Evolutionary conservation across 192 early-diverging fungal species (phyloP), one percentile per base, ranked within the genome.

Genomic region (Phlyctochytrium bullatum): DNA sequence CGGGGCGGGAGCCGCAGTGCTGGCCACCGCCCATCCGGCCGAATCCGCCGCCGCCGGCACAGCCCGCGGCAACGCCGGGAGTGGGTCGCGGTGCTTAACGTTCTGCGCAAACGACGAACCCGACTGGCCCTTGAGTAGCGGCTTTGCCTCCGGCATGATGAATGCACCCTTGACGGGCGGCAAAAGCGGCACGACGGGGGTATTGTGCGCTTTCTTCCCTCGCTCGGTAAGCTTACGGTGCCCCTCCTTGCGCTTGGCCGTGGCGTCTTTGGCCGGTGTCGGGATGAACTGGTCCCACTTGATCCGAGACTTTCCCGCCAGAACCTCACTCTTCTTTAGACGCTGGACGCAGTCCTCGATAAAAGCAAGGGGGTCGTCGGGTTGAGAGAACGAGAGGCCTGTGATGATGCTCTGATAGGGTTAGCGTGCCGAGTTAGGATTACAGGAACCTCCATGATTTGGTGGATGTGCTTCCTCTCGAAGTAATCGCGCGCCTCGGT

Each of bases 321-420:
- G 70, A 1, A 77, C 71, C 50, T 73, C 68, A 3, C 50, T 50
- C n/a, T 32, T 34, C 59, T 78, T 72, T 29, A 80, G 69, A 2
- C 72, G 61, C 17, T 73, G 59, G 30, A 84, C 61, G 64, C 83
- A 84, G 40, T 76, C 69, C 58, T 84, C 83, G 60, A 84, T 84
- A 62, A 72, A 84, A 2, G 65, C 66, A 2, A 84, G 72, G n/a
- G 83, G 83, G 57, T 82, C 80, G 31, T 73, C 69, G 2, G 83
- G 83, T 36, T 70, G 60, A 29, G 65, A 66, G 59, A 74, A 82
- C 0, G 76, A 75, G 1, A 84, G 68, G 23, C 83, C 83, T 20
- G 78, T 74, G 12, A 81, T 68, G 32, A 84, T 78, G 61, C 76
- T 73, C 81, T 83, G 57, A n/a, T 33, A 24, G 36, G 32, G 17